A percentile compares a stretch with the other conserved stretches of the same genome.
Evolutionary conservation across 2,329 filamentous ascomycete species (phyloP).

Genomic region (Apiospora kogelbergensis): DNA sequence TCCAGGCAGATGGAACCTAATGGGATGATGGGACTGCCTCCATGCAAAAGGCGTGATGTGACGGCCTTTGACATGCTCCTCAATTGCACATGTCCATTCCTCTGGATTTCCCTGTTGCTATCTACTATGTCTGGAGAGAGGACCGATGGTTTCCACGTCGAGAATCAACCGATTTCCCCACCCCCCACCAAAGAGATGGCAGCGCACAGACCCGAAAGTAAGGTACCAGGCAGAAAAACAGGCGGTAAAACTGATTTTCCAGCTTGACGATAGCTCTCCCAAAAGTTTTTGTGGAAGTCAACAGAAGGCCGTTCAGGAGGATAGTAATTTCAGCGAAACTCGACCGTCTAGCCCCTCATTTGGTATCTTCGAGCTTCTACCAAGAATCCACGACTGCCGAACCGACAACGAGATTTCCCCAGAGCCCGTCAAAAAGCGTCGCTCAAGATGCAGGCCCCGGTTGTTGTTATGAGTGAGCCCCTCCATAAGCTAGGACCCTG

Average conservation of each 20-base stretch:
- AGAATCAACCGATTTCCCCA: not conserved
- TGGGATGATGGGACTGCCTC: not conserved
- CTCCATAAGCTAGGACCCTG: constrained; percentile 28
- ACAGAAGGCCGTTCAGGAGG: constrained; percentile 7
- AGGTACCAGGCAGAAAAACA: constrained; percentile 9
- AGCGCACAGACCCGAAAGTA: constrained; percentile 5
- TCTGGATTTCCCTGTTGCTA: not conserved
- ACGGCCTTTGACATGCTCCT: not conserved
- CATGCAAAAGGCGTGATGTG: not conserved
- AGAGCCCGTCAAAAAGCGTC: constrained; percentile 4
- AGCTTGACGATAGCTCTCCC: constrained; percentile 10
- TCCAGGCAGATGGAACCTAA: not conserved
- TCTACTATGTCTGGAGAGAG: not conserved
- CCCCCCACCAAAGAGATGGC: not conserved
- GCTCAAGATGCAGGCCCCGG: constrained; percentile 70
- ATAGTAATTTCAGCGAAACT: constrained; percentile 3
- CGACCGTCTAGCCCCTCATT: constrained; percentile 5
- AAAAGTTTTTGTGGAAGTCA: constrained; percentile 13
- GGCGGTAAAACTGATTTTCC: constrained; percentile 12
- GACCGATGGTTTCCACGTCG: not conserved
- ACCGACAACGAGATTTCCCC: not conserved
- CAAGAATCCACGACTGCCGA: not conserved
- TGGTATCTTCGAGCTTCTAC: constrained; percentile 7
- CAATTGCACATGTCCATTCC: not conserved
- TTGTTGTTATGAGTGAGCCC: constrained; percentile 70